These are phyloP conservation scores for Litchi chinensis DNA, from an alignment of 345 rosid genomes.

Conservation along the genomic window DNA sequence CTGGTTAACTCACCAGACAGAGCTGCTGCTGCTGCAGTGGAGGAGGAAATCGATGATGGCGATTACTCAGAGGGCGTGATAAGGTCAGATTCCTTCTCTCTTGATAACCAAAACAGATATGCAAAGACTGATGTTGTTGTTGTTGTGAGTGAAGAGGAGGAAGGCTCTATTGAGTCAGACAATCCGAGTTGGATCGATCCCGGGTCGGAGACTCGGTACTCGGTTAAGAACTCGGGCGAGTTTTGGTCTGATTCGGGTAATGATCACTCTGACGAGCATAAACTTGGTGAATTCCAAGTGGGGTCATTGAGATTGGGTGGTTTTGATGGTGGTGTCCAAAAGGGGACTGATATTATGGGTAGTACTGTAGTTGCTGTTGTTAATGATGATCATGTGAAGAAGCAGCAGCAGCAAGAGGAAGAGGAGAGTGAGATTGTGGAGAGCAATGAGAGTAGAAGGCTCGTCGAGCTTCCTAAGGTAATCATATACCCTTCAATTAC, in stretches of 20 bases:
- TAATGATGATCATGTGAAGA: constrained; percentile 26
- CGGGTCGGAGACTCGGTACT: constrained; percentile 47
- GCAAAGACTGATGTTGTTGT: constrained; percentile 26
- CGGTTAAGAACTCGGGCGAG: constrained; percentile 52
- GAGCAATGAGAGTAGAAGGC: constrained; percentile 87
- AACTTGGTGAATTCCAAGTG: constrained; percentile 37
- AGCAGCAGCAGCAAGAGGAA: background rate
- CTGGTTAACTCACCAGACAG: constrained; percentile 25
- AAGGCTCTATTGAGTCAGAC: constrained; percentile 66
- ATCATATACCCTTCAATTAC: background rate
- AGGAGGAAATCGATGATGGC: constrained; percentile 46
- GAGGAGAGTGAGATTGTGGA: constrained; percentile 41
- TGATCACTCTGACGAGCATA: constrained; percentile 69
- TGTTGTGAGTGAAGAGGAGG: constrained; percentile 29
- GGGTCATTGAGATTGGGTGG: constrained; percentile 25
- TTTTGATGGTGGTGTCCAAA: constrained; percentile 4
- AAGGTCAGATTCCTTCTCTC: constrained; percentile 77
- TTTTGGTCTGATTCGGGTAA: constrained; percentile 90
- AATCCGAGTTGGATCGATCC: constrained; percentile 97
- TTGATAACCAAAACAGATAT: constrained; percentile 47
- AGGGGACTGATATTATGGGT: constrained; percentile 21
- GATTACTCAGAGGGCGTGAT: constrained; percentile 62
- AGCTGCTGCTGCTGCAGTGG: background rate
- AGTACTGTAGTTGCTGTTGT: too few relatives aligned
- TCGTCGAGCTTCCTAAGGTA: constrained; percentile 92